Conservation (phyloP, 768 basidiomycete species). For the Gyrodon lividus region DNA sequence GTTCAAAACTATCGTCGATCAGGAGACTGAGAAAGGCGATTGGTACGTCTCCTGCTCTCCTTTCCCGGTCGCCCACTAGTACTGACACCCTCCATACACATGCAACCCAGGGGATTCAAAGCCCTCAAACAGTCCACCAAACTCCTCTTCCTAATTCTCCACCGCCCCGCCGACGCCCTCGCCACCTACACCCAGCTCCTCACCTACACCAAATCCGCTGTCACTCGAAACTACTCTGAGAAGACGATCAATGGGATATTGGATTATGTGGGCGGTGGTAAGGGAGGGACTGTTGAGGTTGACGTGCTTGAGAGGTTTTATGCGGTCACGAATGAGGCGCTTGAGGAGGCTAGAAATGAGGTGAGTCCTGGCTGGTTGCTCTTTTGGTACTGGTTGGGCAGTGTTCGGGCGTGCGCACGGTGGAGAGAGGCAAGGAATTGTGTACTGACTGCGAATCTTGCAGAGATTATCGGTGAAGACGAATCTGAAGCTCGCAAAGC, state of each 20-base stretch:
- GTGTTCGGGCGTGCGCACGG: background rate
- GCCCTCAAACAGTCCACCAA: constrained; percentile 97
- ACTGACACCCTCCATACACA: constrained; percentile 1
- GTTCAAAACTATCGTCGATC: constrained; percentile 83
- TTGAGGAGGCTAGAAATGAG: constrained; percentile 96
- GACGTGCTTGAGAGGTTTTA: constrained; percentile 94
- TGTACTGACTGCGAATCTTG: constrained; percentile 1
- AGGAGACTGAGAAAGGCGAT: constrained; percentile 91
- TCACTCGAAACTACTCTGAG: constrained; percentile 94
- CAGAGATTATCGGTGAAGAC: constrained; percentile 94
- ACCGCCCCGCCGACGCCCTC: constrained; percentile 81
- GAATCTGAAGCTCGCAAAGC: constrained; percentile 93
- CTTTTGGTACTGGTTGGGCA: background rate
- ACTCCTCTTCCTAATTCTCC: constrained; percentile 76
- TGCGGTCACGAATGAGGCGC: constrained; percentile 83
- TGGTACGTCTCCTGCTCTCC: constrained; percentile 54
- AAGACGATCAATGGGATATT: constrained; percentile 98
- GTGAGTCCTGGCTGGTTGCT: constrained; percentile 39
- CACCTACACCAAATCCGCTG: constrained; percentile 92
- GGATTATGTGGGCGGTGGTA: constrained; percentile 94
- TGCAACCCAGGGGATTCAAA: constrained; percentile 86
- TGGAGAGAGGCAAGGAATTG: background rate
- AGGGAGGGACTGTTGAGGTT: constrained; percentile 75
- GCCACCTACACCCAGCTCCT: constrained; percentile 83
- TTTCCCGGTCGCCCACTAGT: background rate